Evolutionary conservation across 73 alveolate genomes (phyloP), one percentile per base, ranked within the genome.

Genomic region (Symbiodinium pilosum): DNA sequence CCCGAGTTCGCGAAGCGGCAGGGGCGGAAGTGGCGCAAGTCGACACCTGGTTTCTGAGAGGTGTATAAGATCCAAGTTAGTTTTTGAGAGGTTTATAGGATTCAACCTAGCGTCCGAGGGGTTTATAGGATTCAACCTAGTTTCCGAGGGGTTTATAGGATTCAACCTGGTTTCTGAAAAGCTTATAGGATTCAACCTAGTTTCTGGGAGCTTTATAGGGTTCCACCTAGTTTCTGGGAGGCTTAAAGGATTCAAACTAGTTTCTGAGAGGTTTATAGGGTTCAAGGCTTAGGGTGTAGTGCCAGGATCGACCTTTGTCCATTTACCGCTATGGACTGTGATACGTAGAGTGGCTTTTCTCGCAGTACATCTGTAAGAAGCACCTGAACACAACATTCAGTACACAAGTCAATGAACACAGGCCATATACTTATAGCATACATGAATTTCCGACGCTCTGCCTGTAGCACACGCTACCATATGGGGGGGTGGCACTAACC

Each of bases 1-100:
- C 97, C 97, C 34, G 88, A 32, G 32, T 83, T 83, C n/a, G 97
- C 97, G 41, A 91, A 91, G 68, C 97, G 97, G 52, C 41, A 36
- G 43, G 97, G 97, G 7, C 51, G 21, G 75, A 91, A 91, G 81
- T 91, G 97, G 52, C 88, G 47, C 87, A 91, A 52, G 52, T 91
- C 97, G n/a, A 91, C 97, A 21, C 77, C 77, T 64, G 0, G 40
- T 24, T 16, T 21, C 28, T 28, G 77, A 54, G 64, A 47, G 59
- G 59, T 47, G 14, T 14, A 9, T 47, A 56, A 8, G 73, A n/a
- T 51, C 21, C 12, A 24, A 24, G 68, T 51, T 51, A 47, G 64
- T 7, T 47, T 11, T 16, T 47, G 8, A 16, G 64, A 47, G 64
- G 64, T 11, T 47, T 16, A 47, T 47, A 16, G 64, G 64, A 47